Percentiles rank a stretch among this genome's conserved stretches.
phyloP scores from a whole-genome alignment of 2,329 filamentous ascomycete species.

The Neonectria hederae region DNA sequence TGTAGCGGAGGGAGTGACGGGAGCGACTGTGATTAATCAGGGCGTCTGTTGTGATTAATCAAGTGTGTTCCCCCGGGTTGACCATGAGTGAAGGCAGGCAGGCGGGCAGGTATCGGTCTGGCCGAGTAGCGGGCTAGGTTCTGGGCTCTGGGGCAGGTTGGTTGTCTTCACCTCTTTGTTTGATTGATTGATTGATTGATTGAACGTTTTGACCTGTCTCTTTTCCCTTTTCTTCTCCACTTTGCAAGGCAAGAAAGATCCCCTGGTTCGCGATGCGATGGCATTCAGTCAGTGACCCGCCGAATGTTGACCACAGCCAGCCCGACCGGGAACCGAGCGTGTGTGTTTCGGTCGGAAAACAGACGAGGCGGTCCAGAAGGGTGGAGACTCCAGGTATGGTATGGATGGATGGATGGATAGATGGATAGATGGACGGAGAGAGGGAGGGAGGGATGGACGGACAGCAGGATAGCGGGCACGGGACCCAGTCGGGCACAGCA shows the following conservation, averaged over 20 bases:
- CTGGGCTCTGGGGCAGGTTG: background rate
- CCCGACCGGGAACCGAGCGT: constrained; percentile 3
- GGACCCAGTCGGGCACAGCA: background rate
- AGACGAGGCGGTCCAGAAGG: background rate
- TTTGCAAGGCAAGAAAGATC: background rate
- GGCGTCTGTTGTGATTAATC: background rate
- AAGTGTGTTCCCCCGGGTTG: background rate
- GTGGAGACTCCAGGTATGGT: background rate
- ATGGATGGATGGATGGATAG: too few relatives aligned
- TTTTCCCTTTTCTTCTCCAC: constrained; percentile 5
- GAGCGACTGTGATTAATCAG: background rate
- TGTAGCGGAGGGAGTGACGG: background rate
- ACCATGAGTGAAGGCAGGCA: background rate
- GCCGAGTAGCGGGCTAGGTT: background rate
- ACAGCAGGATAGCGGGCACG: background rate
- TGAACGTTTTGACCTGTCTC: constrained; percentile 12
- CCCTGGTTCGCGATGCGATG: constrained; percentile 5
- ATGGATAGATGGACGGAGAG: background rate
- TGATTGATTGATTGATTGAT: too few relatives aligned
- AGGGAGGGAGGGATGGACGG: background rate
- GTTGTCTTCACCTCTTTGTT: background rate
- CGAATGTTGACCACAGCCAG: constrained; percentile 15
- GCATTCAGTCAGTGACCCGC: constrained; percentile 12
- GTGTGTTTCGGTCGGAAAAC: background rate
- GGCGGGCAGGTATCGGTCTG: background rate